Evolutionary conservation across 2,329 filamentous ascomycete genomes (phyloP).

Genomic region (Alternaria ethzedia): DNA sequence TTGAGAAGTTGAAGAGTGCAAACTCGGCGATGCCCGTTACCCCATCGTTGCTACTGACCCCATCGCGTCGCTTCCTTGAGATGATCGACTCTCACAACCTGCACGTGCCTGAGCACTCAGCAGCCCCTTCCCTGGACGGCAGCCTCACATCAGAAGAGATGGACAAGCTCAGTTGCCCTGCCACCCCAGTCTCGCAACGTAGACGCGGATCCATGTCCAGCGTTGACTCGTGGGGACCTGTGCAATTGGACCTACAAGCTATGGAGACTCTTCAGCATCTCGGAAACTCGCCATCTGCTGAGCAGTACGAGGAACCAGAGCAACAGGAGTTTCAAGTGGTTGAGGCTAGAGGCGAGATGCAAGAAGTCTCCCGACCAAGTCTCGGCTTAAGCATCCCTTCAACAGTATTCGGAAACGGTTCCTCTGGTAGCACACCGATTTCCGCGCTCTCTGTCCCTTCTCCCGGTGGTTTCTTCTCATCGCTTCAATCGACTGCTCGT

Average conservation of each 20-base stretch:
- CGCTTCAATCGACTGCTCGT: slow-evolving; percentile 75
- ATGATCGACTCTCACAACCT: slow-evolving; percentile 67
- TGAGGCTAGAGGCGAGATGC: slow-evolving; percentile 66
- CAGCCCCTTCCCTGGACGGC: slow-evolving; percentile 87
- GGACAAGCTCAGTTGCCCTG: slow-evolving; percentile 80
- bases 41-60: slow-evolving; percentile 66
- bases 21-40: slow-evolving; percentile 62
- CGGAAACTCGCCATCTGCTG: slow-evolving; percentile 52
- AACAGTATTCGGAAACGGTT: slow-evolving; percentile 41
- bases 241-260: slow-evolving; percentile 76
- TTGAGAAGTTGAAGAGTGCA: slow-evolving; percentile 59
- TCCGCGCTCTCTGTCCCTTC: slow-evolving; percentile 88
- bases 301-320: slow-evolving; percentile 28
- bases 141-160: slow-evolving; percentile 89
- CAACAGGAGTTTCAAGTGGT: slow-evolving; percentile 39
- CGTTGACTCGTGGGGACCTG: slow-evolving; percentile 67
- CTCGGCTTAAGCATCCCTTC: slow-evolving; percentile 38
- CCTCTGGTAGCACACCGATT: slow-evolving; percentile 65
- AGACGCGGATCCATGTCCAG: slow-evolving; percentile 54
- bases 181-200: slow-evolving; percentile 69
- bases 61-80: slow-evolving; percentile 76
- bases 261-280: slow-evolving; percentile 78
- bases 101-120: slow-evolving; percentile 75
- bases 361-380: slow-evolving; percentile 63
- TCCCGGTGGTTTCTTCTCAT: slow-evolving; percentile 89